phyloP scores from a whole-genome alignment of 2,329 filamentous ascomycete genomes.

The Verticillium zaregamsianum region DNA sequence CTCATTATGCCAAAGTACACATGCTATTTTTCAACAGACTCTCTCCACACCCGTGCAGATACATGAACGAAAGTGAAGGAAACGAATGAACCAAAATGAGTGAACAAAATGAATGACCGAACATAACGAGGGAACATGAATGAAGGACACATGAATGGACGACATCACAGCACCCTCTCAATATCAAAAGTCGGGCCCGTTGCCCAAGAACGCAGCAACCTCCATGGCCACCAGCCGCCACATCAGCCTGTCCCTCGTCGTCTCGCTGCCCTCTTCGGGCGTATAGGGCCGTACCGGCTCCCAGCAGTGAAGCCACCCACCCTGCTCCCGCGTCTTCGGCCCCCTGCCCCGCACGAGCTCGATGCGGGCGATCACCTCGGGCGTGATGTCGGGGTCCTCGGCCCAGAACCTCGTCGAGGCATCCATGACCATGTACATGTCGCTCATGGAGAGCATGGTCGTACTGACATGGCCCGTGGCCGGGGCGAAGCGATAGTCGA shows the following conservation, averaged over 20 bases:
- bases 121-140: too few relatives aligned
- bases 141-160: too few relatives aligned
- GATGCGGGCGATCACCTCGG: background rate
- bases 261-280: background rate
- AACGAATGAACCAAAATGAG: too few relatives aligned
- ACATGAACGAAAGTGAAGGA: too few relatives aligned
- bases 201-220: background rate
- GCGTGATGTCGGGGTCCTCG: background rate
- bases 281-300: background rate
- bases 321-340: background rate
- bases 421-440: background rate
- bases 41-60: too few relatives aligned
- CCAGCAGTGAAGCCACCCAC: background rate
- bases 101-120: too few relatives aligned
- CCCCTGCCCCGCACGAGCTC: background rate
- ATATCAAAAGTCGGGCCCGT: background rate
- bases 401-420: background rate
- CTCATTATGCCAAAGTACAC: too few relatives aligned
- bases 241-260: background rate
- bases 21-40: too few relatives aligned
- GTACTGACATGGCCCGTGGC: background rate
- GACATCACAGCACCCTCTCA: too few relatives aligned
- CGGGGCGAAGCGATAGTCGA: background rate
- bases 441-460: background rate
- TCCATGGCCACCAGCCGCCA: background rate